Evolutionary conservation across 345 rosid genomes (phyloP), one percentile per base, ranked within the genome.

Genomic region (Camelina sativa): DNA sequence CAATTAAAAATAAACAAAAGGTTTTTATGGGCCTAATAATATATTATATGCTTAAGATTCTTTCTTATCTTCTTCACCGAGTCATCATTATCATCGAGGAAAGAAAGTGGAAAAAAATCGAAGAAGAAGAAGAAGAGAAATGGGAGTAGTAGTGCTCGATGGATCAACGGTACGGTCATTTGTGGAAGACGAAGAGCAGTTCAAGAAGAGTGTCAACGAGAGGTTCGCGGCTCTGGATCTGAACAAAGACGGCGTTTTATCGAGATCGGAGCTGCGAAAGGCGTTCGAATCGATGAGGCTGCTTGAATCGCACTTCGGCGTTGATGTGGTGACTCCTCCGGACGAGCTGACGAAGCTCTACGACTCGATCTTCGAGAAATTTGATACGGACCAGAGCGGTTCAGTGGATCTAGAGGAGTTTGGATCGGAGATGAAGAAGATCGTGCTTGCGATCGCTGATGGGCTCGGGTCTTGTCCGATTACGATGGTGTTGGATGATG

Each of bases 371-470:
- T 90, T 90, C 56, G 89, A 88, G 57, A 85, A 80, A 66, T 88
- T 88, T 12, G 96, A 90, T 46, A 59, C 78, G 64, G 91, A 90
- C 3, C 81, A 75, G 19, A 88, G 80, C n/a, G 92, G 85, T 6
- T 77, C 80, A 0, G 79, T 88, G 13, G 91, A 87, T 64, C 62
- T 73, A 4, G 83, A 81, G 7, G 96, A 90, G 82, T 90, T 85
- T 76, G 78, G 81, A 54, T 61, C 84, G 3, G 96, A 90, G 85
- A 80, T 86, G 82, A 85, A 81, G 87, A 84, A 83, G 78, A 88
- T 90, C 43, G 64, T 88, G 87, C 83, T 90, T 2, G 96, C 93
- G 6, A 86, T 90, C 30, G 93, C 93, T 3, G 96, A 90, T 11
- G 96, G 96, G 1, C 62, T 90, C 4, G 96, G 96, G 0, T 78